phyloP scores from a whole-genome alignment of 225 moss, liverwort and hornwort genomes.

The Thuidium tamariscinum region DNA sequence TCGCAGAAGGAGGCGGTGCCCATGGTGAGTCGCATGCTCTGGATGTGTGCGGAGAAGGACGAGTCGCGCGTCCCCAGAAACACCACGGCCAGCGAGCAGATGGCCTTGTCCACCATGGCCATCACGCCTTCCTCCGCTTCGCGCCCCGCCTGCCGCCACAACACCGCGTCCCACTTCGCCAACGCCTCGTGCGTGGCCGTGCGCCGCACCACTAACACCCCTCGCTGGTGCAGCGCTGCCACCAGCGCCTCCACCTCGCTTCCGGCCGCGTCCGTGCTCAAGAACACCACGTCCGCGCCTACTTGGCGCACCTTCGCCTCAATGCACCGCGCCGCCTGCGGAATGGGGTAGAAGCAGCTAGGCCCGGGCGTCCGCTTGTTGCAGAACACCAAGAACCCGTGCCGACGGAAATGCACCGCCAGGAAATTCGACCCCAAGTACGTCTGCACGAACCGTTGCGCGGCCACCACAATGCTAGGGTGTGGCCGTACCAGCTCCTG shows the following conservation, averaged over 20 bases:
- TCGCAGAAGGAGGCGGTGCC: conserved; percentile 36
- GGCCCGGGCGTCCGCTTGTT: conserved; percentile 18
- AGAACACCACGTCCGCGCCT: conserved; percentile 17
- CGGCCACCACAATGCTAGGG: conserved; percentile 16
- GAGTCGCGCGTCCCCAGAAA: conserved; percentile 38
- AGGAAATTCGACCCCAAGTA: conserved; percentile 30
- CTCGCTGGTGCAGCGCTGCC: not conserved
- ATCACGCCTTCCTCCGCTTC: conserved; percentile 40
- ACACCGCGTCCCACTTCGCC: conserved; percentile 42
- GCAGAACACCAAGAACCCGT: conserved; percentile 48
- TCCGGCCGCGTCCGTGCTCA: conserved; percentile 42
- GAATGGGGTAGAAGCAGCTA: conserved; percentile 45
- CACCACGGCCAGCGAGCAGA: conserved; percentile 19
- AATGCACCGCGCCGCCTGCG: conserved; percentile 34
- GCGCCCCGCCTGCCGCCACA: conserved; percentile 24
- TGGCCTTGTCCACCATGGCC: conserved; percentile 37
- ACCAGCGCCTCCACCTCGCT: conserved; percentile 20
- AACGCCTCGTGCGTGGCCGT: conserved; percentile 20
- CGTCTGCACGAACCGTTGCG: conserved; percentile 48
- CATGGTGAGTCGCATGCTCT: conserved; percentile 22
- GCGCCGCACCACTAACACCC: conserved; percentile 16
- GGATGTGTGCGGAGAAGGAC: conserved; percentile 35
- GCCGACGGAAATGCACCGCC: conserved; percentile 46
- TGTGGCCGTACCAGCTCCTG: conserved; percentile 14
- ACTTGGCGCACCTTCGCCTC: not conserved